Base-by-base conservation (phyloP, 169 alveolate species). In the Eimeria mitis region DNA sequence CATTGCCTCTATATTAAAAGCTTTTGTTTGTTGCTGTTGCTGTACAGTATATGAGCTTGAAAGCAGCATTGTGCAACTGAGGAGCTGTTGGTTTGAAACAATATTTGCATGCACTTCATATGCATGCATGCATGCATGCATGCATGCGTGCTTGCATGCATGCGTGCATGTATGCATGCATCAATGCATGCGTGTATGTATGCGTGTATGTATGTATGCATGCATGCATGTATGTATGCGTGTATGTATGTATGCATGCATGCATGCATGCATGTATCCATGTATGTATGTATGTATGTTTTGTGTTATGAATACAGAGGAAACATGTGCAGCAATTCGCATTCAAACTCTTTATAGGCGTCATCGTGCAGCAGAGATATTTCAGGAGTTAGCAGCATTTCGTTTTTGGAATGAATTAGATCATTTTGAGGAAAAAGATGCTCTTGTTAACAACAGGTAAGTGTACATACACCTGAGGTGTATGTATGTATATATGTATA, bases 361-460 rank as follows among this genome's bases (percentile, higher is more conserved):
- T 44, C 68, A 76, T 70, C 95, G 95, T 11, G 95, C 95, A 16
- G 89, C 89, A n/a, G 89, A 90, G 87, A 83, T 83, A 7, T 90
- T 90, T 42, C 95, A 90, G 42, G 95, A 90, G 47, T 68, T 83
- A 37, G 95, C 95, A 11, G 95, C 95, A 1, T 90, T 90, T 40
- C 87, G 85, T 49, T 90, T 90, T 47, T 90, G 95, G 95, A 90
- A 90, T 63, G 95, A 90, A 59, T 89, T 90, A 13, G 95, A 90
- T n/a, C 89, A 83, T 40, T 90, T 90, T 61, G 95, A 90, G 71
- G 95, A 90, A 37, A 90, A 90, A 63, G 95, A 90, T 40, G 95
- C 95, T 21, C 95, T 90, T 14, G 95, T 90, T 6, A 90, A 90
- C 54, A 90, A 90, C 83, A 90, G 95, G 95, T 47, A 28, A 31